These are phyloP conservation scores for Penicillium occitanis DNA, from an alignment of 2,329 filamentous ascomycete species.

Conservation along the genomic window DNA sequence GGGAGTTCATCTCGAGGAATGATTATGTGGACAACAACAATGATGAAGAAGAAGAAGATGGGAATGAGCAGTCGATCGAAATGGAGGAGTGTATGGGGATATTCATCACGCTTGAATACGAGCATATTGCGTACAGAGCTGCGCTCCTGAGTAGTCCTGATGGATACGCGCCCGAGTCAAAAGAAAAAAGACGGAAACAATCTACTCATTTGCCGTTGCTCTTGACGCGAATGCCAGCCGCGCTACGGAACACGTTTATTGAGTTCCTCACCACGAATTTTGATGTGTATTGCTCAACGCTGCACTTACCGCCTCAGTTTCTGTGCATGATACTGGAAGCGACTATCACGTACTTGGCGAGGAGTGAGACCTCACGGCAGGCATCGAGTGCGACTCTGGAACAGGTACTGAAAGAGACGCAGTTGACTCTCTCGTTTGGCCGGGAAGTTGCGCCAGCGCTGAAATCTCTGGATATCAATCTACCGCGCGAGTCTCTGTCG, in stretches of 20 bases:
- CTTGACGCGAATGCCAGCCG: slow-evolving; percentile 52
- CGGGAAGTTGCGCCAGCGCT: slow-evolving; percentile 36
- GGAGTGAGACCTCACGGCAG: neutral
- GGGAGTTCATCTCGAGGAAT: slow-evolving; percentile 39
- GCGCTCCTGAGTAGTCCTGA: slow-evolving; percentile 48
- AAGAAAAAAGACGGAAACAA: slow-evolving; percentile 25
- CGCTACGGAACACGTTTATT: slow-evolving; percentile 50
- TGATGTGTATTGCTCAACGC: slow-evolving; percentile 49
- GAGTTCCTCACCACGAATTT: slow-evolving; percentile 52
- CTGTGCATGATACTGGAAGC: slow-evolving; percentile 47
- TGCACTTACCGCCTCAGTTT: slow-evolving; percentile 47
- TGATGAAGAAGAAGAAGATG: slow-evolving; percentile 29
- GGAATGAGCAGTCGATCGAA: slow-evolving; percentile 19
- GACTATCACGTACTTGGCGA: slow-evolving; percentile 30
- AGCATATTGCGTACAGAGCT: slow-evolving; percentile 51
- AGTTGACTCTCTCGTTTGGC: slow-evolving; percentile 42
- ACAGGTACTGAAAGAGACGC: slow-evolving; percentile 39
- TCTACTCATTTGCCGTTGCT: slow-evolving; percentile 54
- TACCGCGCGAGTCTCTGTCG: slow-evolving; percentile 33
- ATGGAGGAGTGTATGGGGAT: slow-evolving; percentile 45
- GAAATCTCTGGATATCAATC: slow-evolving; percentile 35
- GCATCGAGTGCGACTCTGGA: slow-evolving; percentile 27
- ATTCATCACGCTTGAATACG: slow-evolving; percentile 51
- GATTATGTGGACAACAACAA: neutral
- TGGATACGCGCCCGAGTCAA: slow-evolving; percentile 15